Conservation (phyloP, 2,329 filamentous ascomycete species). For the Juglanconis oblonga region DNA sequence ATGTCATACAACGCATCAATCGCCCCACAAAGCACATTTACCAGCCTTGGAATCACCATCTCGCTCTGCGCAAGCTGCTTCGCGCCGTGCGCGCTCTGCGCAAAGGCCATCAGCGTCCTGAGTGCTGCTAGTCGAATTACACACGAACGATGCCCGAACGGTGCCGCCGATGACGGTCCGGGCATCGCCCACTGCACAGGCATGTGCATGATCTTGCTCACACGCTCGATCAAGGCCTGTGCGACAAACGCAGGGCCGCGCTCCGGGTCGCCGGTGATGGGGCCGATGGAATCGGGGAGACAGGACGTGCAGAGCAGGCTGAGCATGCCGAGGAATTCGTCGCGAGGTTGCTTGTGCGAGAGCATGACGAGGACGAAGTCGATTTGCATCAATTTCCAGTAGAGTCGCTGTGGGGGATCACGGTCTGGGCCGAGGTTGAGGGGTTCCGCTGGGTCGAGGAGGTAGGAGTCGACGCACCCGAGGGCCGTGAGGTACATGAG, state of each 20-base stretch:
- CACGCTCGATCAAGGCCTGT: conserved; percentile 54
- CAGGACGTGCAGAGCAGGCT: conserved; percentile 65
- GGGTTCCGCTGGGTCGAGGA: conserved; percentile 13
- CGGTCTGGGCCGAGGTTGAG: conserved; percentile 19
- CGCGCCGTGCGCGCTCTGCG: conserved; percentile 59
- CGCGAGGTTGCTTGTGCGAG: conserved; percentile 61
- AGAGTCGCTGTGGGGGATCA: conserved; percentile 37
- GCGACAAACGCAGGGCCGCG: conserved; percentile 42
- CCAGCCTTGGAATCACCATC: conserved; percentile 69
- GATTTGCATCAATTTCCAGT: conserved; percentile 67
- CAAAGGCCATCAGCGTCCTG: conserved; percentile 58
- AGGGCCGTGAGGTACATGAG: conserved; percentile 63
- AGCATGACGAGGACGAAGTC: conserved; percentile 67
- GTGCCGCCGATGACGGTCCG: conserved; percentile 15
- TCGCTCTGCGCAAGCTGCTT: conserved; percentile 65
- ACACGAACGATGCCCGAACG: conserved; percentile 35
- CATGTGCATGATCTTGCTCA: conserved; percentile 62
- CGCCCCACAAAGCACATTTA: conserved; percentile 61
- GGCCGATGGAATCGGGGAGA: conserved; percentile 62
- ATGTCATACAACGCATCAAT: conserved; percentile 72
- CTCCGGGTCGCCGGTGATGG: conserved; percentile 47
- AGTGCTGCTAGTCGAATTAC: conserved; percentile 45
- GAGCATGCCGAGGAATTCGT: conserved; percentile 63
- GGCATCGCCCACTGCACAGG: conserved; percentile 42
- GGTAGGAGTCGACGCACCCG: conserved; percentile 41